Evolutionary conservation across 148 eudicot species (phyloP), one percentile per base, ranked within the genome.

Genomic region (Dysphania ambrosioides): DNA sequence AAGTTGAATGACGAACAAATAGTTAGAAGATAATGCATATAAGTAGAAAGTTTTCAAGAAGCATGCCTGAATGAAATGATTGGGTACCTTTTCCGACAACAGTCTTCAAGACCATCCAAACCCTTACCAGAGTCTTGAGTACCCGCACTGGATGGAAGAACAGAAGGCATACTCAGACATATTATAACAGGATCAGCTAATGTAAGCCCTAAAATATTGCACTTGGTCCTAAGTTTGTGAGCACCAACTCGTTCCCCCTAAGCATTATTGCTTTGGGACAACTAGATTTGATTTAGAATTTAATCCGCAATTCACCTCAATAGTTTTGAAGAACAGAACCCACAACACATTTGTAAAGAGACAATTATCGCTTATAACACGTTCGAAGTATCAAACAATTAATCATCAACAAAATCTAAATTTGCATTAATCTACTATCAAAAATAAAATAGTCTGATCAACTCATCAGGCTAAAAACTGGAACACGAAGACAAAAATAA

Each of bases 61-160:
- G 15, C 49, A 42, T 42, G 15, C 8, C 40, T 12, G n/a, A 62
- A 12, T 32, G 21, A 27, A 24, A 34, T 26, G 44, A 8, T 15
- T 19, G 2, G 4, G 23, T 78, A 73, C 77, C 81, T 73, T 66
- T 78, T 78, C 15, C 53, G 73, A 61, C 53, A 56, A 34, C 68
- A 30, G 32, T 58, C 77, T n/a, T 66, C 68, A 49, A 11, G 2
- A 18, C 34, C 68, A 40, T 67, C 66, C 71, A 29, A 66, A 36
- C 36, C 12, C 31, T 42, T 72, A 44, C 35, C 31, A 31, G 51
- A 72, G 31, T 72, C 77, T 44, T 78, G 75, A 42, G 49, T 16
- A 55, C 30, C 24, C 31, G 19, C 71, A 58, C 81, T 78, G 77
- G 24, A 66, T 29, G 51, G 53, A 32, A 32, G 30, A n/a, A 19